Evolutionary conservation across 2,329 filamentous ascomycete species (phyloP), one percentile per base, ranked within the genome.

Genomic region (Rhexocercosporidium sp.): DNA sequence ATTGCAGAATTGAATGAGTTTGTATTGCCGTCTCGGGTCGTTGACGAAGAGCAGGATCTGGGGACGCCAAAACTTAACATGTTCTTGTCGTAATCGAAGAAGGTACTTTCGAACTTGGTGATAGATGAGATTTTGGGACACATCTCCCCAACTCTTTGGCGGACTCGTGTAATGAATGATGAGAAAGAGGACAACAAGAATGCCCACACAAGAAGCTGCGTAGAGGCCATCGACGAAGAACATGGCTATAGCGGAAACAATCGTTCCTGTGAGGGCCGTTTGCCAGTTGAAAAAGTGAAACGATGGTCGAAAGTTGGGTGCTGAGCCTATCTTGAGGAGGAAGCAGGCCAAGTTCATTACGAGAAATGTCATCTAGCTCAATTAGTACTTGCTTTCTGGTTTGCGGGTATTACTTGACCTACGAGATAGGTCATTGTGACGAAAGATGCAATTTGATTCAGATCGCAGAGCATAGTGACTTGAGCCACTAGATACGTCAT

Each of bases 1-100:
- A 77, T 97, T 97, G 79, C 93, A 97, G 73, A 97, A 97, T 67
- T 94, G 92, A 2, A 97, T 95, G 47, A 97, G 85, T 49, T 92
- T 90, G 62, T 92, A 93, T 76, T 96, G 92, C 6, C 86, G 86
- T n/a, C 93, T 86, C 3, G 93, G 91, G 73, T 96, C 88, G 75
- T 95, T 96, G 70, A 96, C 88, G 62, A 97, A 86, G 0, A 97
- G 83, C 57, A 97, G 86, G 51, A 97, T 94, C 71, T 96, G 93
- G 0, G 93, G 93, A 61, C 93, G 86, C 93, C 94, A 97, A 77
- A 96, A 97, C 75, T 97, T 97, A 78, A 97, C 94, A 76, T 97
- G 93, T 74, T 97, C 93, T 41, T 93, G 92, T 59, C 88, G 90
- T 34, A 97, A 82, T n/a, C 93, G 88, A 34, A 97, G 82, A 34